Evolutionary conservation across 2,329 filamentous ascomycete species (phyloP).

Genomic region (Talaromyces sp.): DNA sequence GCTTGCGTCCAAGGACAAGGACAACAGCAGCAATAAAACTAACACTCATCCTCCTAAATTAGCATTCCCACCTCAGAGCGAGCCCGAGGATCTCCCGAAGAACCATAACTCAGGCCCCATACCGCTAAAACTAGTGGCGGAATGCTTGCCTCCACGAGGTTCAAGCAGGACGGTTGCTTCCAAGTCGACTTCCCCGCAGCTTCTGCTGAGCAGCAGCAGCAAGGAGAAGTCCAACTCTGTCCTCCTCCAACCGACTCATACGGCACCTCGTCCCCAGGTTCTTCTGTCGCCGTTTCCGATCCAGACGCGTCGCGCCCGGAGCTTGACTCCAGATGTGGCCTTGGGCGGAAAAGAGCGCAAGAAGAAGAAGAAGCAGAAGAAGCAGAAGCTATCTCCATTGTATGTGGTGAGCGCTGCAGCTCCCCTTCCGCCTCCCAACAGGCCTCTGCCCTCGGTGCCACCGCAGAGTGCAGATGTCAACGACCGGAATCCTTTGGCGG

Average conservation of each 20-base stretch:
- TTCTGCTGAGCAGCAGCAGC: not conserved
- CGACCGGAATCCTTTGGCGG: not conserved
- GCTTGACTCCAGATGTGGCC: slow-evolving; percentile 9
- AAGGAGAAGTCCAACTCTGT: not conserved
- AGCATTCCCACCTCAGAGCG: not conserved
- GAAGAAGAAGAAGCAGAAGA: too few relatives aligned
- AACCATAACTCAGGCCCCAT: slow-evolving; percentile 10
- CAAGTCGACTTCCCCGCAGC: slow-evolving; percentile 12
- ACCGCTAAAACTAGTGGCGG: slow-evolving; percentile 18
- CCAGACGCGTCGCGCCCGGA: slow-evolving; percentile 10
- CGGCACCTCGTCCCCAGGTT: slow-evolving; percentile 4
- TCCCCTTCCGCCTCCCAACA: slow-evolving; percentile 27
- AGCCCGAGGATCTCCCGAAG: not conserved
- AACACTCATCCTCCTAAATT: not conserved
- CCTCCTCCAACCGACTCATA: not conserved
- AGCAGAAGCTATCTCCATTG: slow-evolving; percentile 6
- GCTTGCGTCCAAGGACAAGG: not conserved
- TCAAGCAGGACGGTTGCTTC: slow-evolving; percentile 22
- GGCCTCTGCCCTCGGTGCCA: slow-evolving; percentile 28
- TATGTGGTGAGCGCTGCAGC: slow-evolving; percentile 25
- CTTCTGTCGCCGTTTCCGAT: slow-evolving; percentile 11
- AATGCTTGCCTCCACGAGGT: slow-evolving; percentile 24
- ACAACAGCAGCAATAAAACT: not conserved
- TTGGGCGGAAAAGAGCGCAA: not conserved
- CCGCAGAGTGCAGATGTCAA: slow-evolving; percentile 16